Evolutionary conservation across 2,329 filamentous ascomycete species (phyloP), one percentile per base, ranked within the genome.

Genomic region (Aotearoamyces nothofagi): DNA sequence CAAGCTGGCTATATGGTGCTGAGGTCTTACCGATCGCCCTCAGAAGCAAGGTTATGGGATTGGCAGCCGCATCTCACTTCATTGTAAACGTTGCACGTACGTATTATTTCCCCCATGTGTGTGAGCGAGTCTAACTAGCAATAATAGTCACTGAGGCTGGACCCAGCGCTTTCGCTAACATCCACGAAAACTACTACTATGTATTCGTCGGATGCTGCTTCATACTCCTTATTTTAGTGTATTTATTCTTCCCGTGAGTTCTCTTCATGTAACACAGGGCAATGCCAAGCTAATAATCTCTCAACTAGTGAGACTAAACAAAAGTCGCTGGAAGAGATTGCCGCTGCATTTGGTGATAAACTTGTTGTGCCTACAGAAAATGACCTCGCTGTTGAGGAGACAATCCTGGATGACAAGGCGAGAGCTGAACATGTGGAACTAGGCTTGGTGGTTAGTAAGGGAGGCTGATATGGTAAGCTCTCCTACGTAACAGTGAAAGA

Each of bases 121-220:
- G 16, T 12, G 24, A 26, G 19, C 24, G 26, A 30, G 29, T 15
- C 34, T 31, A 17, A 33, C 27, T n/a, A 15, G 5, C 19, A 7
- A 11, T 5, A 24, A 16, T 28, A 50, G 54, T 65, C 38, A 66
- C 62, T 29, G 60, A 66, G 43, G 62, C 61, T 5, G 65, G 64
- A 0, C 65, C 65, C 0, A 65, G 54, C 29, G 65, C 66, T 0
- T 69, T 70, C 38, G 60, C 61, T 9, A 66, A 56, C 24, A 70
- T 71, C 30, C 43, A 54, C n/a, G 58, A 70, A 38, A 70, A 69
- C 37, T 71, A 69, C 43, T 70, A 70, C 43, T 70, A 69, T 34
- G 65, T 70, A 11, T 70, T 70, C 34, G 63, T 69, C 2, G 58
- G 39, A 4, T 69, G 64, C 38, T 59, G 60, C 2, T 15, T 49